Base-by-base conservation (phyloP, 176 grass and related monocot genomes). In the Aechmea fasciata region DNA sequence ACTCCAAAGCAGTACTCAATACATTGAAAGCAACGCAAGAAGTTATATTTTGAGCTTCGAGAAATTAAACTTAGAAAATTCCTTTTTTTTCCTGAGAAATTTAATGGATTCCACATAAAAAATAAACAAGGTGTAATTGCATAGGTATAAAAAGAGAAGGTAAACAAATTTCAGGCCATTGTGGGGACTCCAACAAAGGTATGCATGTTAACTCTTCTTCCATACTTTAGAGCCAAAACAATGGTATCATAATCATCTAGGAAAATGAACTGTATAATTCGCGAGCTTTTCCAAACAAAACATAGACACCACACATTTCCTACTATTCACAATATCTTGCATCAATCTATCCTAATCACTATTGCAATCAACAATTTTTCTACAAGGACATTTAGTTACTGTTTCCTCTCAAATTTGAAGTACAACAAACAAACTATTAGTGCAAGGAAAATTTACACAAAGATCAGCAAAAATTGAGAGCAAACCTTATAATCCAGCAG, bases 401-500 rank as follows among this genome's bases (percentile, higher is more conserved):
- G 11, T 11, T 10, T 18, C 7, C 33, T 68, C 13, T 19, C 9
- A 69, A 50, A 12, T 50, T 3, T 50, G 10, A 41, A 69, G 11
- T 24, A 17, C 10, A 25, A 66, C 6, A 66, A 28, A 13, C 11
- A 47, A 68, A 11, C 8, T 49, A 65, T 51, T 11, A 52, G n/a
- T 9, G 29, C 14, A 24, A 33, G 33, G 33, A 33, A 68, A 18
- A 29, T 26, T n/a, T 52, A 49, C 9, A 24, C 14, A 6, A 8
- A 9, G 54, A 49, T 11, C 68, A 22, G 47, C 19, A 26, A 64
- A 74, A 64, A 10, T 11, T 24, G 51, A 49, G 48, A 12, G 12
- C 75, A 59, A 50, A 91, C 89, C 89, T 91, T 91, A 65, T 87
- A 91, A 77, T 87, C 89, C 66, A 88, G 79, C 53, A 88, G 82